Conservation (phyloP, 2,329 filamentous ascomycete species). For the Claviceps fusiformis region DNA sequence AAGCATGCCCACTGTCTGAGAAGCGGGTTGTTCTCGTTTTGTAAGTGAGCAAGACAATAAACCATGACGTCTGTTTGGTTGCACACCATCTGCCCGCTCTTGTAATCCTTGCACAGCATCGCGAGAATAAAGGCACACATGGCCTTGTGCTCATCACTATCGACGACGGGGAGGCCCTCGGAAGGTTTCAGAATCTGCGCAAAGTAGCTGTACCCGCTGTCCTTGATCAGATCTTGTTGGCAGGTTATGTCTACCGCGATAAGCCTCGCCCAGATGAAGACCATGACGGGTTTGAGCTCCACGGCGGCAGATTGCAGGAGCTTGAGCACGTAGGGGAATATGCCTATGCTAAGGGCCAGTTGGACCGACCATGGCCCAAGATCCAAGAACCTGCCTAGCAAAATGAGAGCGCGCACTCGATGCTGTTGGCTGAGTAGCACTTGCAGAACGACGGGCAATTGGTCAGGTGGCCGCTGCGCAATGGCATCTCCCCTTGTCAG, state of each 20-base stretch:
- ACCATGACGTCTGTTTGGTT: conserved; percentile 83
- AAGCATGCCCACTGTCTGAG: conserved; percentile 91
- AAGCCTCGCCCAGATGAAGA: conserved; percentile 96
- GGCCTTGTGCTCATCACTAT: conserved; percentile 86
- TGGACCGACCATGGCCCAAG: conserved; percentile 98
- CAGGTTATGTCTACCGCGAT: conserved; percentile 90
- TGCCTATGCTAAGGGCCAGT: conserved; percentile 89
- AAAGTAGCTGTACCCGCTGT: conserved; percentile 96
- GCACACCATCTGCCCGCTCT: conserved; percentile 81
- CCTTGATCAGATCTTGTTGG: conserved; percentile 86
- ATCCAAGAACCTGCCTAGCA: conserved; percentile 87
- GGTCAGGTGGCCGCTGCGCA: conserved; percentile 77
- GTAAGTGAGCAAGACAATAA: conserved; percentile 71
- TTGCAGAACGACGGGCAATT: conserved; percentile 90
- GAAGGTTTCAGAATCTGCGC: conserved; percentile 79
- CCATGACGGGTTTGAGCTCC: conserved; percentile 95
- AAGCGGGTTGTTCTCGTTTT: conserved; percentile 75
- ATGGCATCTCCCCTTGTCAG: conserved; percentile 68
- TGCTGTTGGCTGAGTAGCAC: conserved; percentile 94
- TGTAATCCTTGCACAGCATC: conserved; percentile 93
- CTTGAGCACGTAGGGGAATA: conserved; percentile 98
- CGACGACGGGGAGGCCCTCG: conserved; percentile 71
- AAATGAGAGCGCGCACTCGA: conserved; percentile 74
- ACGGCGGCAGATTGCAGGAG: conserved; percentile 86
- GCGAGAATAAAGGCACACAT: conserved; percentile 98